Evolutionary conservation across 1,139 yeast genomes (phyloP), one percentile per base, ranked within the genome.

Genomic region (Candida sanyaensis): DNA sequence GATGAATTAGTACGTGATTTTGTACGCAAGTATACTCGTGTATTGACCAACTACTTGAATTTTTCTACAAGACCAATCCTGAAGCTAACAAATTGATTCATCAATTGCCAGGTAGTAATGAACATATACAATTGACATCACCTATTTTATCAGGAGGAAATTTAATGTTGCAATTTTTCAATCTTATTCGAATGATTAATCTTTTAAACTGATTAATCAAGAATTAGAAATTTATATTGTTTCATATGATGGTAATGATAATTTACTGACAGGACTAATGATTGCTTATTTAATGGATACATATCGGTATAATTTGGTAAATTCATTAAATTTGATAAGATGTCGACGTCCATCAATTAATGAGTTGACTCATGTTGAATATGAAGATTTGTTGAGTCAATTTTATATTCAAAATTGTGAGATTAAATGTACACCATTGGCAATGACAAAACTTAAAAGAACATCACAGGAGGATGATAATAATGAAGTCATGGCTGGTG

Each of bases 371-470:
- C 46, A 58, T 48, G 69, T 66, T 51, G 74, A 59, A 55, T 75
- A 75, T 53, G 76, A 73, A 46, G 79, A 75, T 55, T 63, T 75
- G 54, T 66, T 75, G 55, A 71, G 68, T 55, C 73, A 73, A 58
- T 75, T 74, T 48, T 61, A 63, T 45, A 45, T 44, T 4, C 80
- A 75, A 50, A 74, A 74, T 55, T 52, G 49, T 32, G 59, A 58
- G 26, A 62, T 74, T 33, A 75, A 74, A 53, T 40, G 42, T 23
- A 32, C 37, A 1, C 42, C 42, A 11, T 40, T 40, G 30, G 7
- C 55, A 46, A 41, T 51, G 49, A 31, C 65, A 44, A 59, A 59
- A 37, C 64, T 71, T 37, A 74, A 74, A 53, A 58, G 78, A 47
- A 48, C 64, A 28, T 56, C 60, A 26, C 66, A 61, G 37, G 70